phyloP scores from a whole-genome alignment of 2,329 filamentous ascomycete species.

The Colletotrichum musicola region DNA sequence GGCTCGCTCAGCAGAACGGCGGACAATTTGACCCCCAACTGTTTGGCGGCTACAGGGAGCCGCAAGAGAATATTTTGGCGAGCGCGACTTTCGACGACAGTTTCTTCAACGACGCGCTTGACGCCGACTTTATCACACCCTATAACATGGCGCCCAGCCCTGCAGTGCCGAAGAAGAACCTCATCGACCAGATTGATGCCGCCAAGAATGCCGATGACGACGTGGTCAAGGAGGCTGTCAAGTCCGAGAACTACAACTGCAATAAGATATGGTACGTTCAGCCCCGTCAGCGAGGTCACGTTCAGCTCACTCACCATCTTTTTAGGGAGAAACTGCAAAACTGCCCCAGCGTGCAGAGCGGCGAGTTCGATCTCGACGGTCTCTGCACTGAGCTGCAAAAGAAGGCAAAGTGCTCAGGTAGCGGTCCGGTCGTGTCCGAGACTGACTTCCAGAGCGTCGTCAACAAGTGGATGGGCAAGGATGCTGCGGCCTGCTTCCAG shows the following conservation, averaged over 20 bases:
- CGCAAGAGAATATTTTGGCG: constrained; percentile 82
- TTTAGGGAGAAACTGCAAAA: constrained; percentile 89
- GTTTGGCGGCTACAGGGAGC: constrained; percentile 92
- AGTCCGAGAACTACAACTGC: constrained; percentile 77
- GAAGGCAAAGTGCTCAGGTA: constrained; percentile 95
- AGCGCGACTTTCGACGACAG: constrained; percentile 78
- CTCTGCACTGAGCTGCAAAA: constrained; percentile 93
- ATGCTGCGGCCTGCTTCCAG: constrained; percentile 48
- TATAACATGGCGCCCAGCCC: constrained; percentile 75
- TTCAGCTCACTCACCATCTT: constrained; percentile 54
- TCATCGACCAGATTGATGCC: constrained; percentile 83
- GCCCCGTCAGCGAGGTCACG: not conserved
- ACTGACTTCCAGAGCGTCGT: constrained; percentile 87
- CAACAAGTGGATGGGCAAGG: constrained; percentile 70
- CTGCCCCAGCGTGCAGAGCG: constrained; percentile 88
- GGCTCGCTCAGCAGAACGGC: constrained; percentile 83
- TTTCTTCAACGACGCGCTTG: constrained; percentile 82
- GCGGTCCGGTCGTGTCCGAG: constrained; percentile 89
- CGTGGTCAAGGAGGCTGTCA: constrained; percentile 52
- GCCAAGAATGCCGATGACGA: constrained; percentile 79
- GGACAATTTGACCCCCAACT: constrained; percentile 91
- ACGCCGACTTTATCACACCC: constrained; percentile 83
- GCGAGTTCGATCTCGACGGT: constrained; percentile 93
- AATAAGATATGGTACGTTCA: constrained; percentile 88
- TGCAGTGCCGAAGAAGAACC: constrained; percentile 70